Percentiles rank a stretch among this genome's conserved stretches.
Evolutionary conservation across 2,329 filamentous ascomycete species (phyloP).

Genomic region (Xylariales sp.): DNA sequence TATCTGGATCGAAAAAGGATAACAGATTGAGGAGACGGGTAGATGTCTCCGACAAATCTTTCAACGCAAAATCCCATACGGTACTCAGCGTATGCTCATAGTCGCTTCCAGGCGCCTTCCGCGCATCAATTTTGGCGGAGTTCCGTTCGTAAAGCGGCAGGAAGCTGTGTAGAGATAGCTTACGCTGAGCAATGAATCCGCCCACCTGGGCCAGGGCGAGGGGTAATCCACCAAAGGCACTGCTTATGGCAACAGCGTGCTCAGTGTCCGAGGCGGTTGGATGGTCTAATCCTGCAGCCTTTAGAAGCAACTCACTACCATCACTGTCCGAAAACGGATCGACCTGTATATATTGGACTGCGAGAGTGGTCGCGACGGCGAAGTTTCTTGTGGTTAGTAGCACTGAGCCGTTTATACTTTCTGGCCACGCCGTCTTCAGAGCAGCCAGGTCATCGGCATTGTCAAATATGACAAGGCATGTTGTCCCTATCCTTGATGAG

Average conservation of each 20-base stretch:
- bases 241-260: slow-evolving; percentile 38
- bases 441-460: slow-evolving; percentile 46
- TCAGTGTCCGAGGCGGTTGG: slow-evolving; percentile 33
- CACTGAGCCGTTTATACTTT: slow-evolving; percentile 29
- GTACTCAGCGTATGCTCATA: slow-evolving; percentile 49
- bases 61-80: slow-evolving; percentile 48
- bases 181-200: slow-evolving; percentile 46
- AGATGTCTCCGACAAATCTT: slow-evolving; percentile 41
- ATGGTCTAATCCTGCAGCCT: slow-evolving; percentile 40
- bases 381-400: slow-evolving; percentile 36
- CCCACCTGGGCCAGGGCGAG: slow-evolving; percentile 49
- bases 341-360: slow-evolving; percentile 21
- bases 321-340: slow-evolving; percentile 27
- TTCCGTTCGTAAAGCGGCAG: slow-evolving; percentile 46
- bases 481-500: slow-evolving; percentile 2
- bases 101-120: slow-evolving; percentile 37
- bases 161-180: slow-evolving; percentile 44
- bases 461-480: slow-evolving; percentile 48
- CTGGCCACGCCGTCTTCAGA: slow-evolving; percentile 45
- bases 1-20: slow-evolving; percentile 47
- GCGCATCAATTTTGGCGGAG: slow-evolving; percentile 45
- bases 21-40: slow-evolving; percentile 43
- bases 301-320: slow-evolving; percentile 45
- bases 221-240: slow-evolving; percentile 46
- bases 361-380: slow-evolving; percentile 23